Conservation (phyloP, 2,329 filamentous ascomycete genomes). For the Phyllachora maydis region DNA sequence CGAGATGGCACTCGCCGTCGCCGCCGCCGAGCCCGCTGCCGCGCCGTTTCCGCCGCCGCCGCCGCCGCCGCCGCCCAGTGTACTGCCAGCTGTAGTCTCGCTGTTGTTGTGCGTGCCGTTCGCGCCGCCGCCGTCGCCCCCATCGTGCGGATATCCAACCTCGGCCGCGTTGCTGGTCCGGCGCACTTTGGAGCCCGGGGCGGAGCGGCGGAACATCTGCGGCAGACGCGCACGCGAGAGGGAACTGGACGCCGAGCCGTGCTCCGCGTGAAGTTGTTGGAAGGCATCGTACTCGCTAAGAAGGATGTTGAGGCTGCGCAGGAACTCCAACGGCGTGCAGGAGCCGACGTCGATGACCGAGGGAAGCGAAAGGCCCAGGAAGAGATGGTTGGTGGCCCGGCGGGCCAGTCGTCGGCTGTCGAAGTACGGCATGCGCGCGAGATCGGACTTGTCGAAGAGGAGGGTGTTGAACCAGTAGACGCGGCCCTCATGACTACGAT, state of each 20-base stretch:
- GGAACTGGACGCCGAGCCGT: conserved; percentile 47
- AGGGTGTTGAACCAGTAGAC: conserved; percentile 98
- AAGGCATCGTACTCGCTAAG: conserved; percentile 87
- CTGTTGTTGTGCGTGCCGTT: conserved; percentile 5
- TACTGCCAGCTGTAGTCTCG: background rate
- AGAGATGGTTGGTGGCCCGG: conserved; percentile 80
- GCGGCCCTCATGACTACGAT: conserved; percentile 66
- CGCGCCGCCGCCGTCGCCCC: conserved; percentile 2
- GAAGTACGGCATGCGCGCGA: conserved; percentile 69
- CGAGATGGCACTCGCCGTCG: conserved; percentile 25
- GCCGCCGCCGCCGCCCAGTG: conserved; percentile 8
- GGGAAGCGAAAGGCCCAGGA: conserved; percentile 81
- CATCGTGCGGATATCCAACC: conserved; percentile 3
- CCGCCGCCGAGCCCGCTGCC: conserved; percentile 8
- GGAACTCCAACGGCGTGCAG: conserved; percentile 61
- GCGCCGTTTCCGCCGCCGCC: background rate
- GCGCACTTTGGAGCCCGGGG: conserved; percentile 33
- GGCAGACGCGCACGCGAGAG: conserved; percentile 62
- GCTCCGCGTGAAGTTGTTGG: conserved; percentile 67
- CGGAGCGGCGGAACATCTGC: conserved; percentile 58
- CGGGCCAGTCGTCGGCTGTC: conserved; percentile 67
- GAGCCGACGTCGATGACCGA: conserved; percentile 77
- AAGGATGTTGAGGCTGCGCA: conserved; percentile 68
- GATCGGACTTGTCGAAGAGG: conserved; percentile 67
- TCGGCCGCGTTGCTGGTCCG: conserved; percentile 22